Evolutionary conservation across 805 yeast genomes (phyloP).

Genomic region (Metschnikowia gruessii): DNA sequence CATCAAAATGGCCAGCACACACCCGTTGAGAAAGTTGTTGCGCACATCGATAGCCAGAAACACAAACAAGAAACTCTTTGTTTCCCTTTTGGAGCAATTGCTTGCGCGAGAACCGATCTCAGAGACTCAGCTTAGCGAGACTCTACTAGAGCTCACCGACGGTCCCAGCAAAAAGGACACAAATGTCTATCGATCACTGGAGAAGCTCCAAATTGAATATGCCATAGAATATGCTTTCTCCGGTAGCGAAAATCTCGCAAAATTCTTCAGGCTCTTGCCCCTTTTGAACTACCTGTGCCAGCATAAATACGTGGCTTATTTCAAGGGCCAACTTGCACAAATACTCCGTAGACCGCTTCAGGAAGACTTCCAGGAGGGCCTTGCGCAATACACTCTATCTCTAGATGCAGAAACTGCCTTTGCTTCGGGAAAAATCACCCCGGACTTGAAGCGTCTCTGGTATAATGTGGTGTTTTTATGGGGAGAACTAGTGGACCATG

Average conservation of each 20-base stretch:
- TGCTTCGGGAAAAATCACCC: not conserved
- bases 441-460: slow-evolving; percentile 11
- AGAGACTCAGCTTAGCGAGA: slow-evolving; percentile 26
- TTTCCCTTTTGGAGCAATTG: slow-evolving; percentile 29
- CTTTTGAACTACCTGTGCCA: slow-evolving; percentile 13
- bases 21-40: slow-evolving; percentile 19
- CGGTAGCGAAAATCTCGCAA: slow-evolving; percentile 17
- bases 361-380: slow-evolving; percentile 12
- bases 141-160: slow-evolving; percentile 21
- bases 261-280: slow-evolving; percentile 26
- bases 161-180: not conserved
- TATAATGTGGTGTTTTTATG: slow-evolving; percentile 13
- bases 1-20: slow-evolving; percentile 7
- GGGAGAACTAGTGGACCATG: slow-evolving; percentile 15
- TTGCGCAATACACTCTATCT: slow-evolving; percentile 17
- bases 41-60: slow-evolving; percentile 21
- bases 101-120: slow-evolving; percentile 20
- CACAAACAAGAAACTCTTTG: slow-evolving; percentile 26
- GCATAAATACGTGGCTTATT: slow-evolving; percentile 14
- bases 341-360: slow-evolving; percentile 3
- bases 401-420: not conserved
- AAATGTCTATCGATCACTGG: not conserved
- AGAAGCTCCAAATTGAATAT: slow-evolving; percentile 15
- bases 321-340: slow-evolving; percentile 8
- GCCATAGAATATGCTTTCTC: slow-evolving; percentile 22